Conservation (phyloP, 2,329 filamentous ascomycete genomes). For the Lecanosticta acicola region DNA sequence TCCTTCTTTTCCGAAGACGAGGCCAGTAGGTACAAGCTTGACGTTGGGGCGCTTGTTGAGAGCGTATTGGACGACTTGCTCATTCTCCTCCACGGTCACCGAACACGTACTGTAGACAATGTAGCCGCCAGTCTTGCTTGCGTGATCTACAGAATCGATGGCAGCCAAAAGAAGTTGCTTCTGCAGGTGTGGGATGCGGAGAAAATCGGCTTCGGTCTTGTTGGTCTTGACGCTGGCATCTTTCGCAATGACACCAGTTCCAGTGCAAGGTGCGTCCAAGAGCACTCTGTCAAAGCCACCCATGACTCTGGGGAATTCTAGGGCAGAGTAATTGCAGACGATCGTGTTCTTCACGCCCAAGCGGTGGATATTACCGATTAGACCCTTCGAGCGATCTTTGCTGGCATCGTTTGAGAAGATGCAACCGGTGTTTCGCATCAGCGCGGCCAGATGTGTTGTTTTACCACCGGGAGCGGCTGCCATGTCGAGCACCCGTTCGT, state of each 20-base stretch:
- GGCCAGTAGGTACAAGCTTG: slow-evolving; percentile 82
- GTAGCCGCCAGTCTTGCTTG: slow-evolving; percentile 87
- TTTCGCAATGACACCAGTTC: slow-evolving; percentile 95
- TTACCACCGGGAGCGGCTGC: slow-evolving; percentile 93
- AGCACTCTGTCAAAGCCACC: slow-evolving; percentile 93
- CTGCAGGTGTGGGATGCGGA: slow-evolving; percentile 86
- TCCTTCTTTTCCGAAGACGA: slow-evolving; percentile 85
- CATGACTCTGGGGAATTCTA: slow-evolving; percentile 89
- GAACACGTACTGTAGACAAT: slow-evolving; percentile 96
- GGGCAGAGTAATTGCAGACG: slow-evolving; percentile 90
- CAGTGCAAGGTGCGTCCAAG: slow-evolving; percentile 91
- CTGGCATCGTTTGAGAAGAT: slow-evolving; percentile 96
- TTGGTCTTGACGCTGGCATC: slow-evolving; percentile 97
- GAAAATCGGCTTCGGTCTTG: slow-evolving; percentile 93
- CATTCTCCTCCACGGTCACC: slow-evolving; percentile 90
- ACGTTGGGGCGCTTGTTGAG: slow-evolving; percentile 89
- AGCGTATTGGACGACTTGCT: slow-evolving; percentile 89
- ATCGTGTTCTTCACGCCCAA: slow-evolving; percentile 89
- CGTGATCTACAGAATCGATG: slow-evolving; percentile 90
- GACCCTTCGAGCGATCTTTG: slow-evolving; percentile 87
- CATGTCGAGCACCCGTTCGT: slow-evolving; percentile 90
- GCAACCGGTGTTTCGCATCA: slow-evolving; percentile 96
- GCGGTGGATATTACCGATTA: slow-evolving; percentile 96
- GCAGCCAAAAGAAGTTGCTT: slow-evolving; percentile 89
- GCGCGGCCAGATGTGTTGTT: slow-evolving; percentile 88